Conservation (phyloP, 352 stramenopile species). For the Aphanomyces cochlioides region DNA sequence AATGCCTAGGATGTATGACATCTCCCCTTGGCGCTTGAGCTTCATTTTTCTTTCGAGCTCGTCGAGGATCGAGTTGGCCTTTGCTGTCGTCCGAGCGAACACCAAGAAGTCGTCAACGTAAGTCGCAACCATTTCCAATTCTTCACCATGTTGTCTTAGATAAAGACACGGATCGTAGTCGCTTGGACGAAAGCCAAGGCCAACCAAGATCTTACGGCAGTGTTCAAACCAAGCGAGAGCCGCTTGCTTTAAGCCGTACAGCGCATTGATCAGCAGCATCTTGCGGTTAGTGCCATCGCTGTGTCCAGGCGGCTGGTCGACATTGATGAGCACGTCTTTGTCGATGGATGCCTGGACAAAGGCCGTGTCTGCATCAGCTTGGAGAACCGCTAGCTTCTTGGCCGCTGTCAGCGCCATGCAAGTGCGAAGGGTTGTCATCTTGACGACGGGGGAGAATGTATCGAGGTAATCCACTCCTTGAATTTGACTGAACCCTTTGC, state of each 20-base stretch:
- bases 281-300: not conserved
- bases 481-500: constrained; percentile 37
- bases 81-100: not conserved
- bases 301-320: not conserved
- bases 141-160: not conserved
- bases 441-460: constrained; percentile 38
- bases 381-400: constrained; percentile 33
- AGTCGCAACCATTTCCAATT: constrained; percentile 4
- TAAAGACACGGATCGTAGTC: constrained; percentile 12
- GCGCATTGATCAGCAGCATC: constrained; percentile 1
- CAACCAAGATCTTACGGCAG: not conserved
- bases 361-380: constrained; percentile 37
- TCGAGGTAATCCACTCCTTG: constrained; percentile 38
- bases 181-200: constrained; percentile 6
- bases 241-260: constrained; percentile 34
- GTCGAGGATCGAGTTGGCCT: not conserved
- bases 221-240: constrained; percentile 1
- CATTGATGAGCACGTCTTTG: not conserved
- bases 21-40: constrained; percentile 29
- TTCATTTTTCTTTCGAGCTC: not conserved
- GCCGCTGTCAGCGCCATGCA: constrained; percentile 26
- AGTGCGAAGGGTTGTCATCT: constrained; percentile 40
- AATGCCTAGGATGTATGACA: constrained; percentile 25
- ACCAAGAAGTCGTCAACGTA: constrained; percentile 24
- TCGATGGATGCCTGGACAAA: not conserved